Evolutionary conservation across 345 rosid species (phyloP).

Genomic region (Populus davidiana): DNA sequence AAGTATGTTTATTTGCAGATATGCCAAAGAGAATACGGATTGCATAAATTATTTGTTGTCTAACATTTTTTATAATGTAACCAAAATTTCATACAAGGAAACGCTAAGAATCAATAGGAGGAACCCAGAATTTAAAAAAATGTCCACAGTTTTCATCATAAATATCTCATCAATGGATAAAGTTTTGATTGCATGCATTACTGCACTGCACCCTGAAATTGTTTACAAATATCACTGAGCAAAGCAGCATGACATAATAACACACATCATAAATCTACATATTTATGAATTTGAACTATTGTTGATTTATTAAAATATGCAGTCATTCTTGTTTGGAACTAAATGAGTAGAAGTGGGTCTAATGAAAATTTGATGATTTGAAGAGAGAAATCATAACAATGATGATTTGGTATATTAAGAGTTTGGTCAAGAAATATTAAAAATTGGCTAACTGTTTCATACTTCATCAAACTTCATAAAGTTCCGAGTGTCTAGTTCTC

Average conservation of each 20-base stretch:
- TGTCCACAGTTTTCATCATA: background rate
- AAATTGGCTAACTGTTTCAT: slow-evolving; percentile 22
- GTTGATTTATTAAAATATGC: background rate
- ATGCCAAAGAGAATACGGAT: background rate
- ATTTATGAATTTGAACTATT: background rate
- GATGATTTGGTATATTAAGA: background rate
- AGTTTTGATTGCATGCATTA: background rate
- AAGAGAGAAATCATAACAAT: no score
- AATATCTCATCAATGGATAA: background rate
- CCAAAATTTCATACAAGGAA: background rate
- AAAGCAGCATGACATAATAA: background rate
- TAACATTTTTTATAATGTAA: background rate
- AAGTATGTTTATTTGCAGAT: background rate
- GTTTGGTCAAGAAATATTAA: background rate
- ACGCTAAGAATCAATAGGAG: background rate
- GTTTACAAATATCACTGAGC: background rate
- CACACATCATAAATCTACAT: background rate
- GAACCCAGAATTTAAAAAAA: background rate
- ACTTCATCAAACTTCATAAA: slow-evolving; percentile 98
- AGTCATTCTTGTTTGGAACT: background rate
- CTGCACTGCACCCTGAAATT: background rate
- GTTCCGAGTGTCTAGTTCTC: slow-evolving; percentile 90
- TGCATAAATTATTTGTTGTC: no score
- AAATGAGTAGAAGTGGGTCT: background rate
- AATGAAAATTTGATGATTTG: background rate